A percentile compares a stretch with the other conserved stretches of the same genome.
These are phyloP conservation scores for Leucosporidium creatinivorum DNA, from an alignment of 768 basidiomycete genomes.

Conservation along the genomic window DNA sequence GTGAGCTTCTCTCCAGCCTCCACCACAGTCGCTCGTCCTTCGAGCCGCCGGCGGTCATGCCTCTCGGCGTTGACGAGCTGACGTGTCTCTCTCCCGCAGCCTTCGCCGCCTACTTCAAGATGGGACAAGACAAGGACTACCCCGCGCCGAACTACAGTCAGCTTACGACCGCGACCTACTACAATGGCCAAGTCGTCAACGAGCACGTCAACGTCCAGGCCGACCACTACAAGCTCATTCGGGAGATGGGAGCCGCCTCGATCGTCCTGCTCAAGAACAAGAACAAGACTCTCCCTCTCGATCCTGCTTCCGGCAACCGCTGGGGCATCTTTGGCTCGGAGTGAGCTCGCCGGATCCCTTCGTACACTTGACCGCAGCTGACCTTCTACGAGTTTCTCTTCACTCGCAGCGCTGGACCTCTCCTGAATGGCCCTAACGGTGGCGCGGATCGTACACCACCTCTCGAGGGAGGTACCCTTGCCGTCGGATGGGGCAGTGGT, in stretches of 20 bases:
- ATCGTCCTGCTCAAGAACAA: constrained; percentile 71
- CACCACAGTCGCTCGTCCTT: too few species aligned
- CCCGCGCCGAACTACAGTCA: constrained; percentile 65
- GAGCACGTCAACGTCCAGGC: constrained; percentile 57
- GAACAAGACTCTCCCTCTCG: constrained; percentile 52
- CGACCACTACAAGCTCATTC: constrained; percentile 60
- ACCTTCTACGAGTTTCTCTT: neutral
- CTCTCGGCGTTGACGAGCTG: too few species aligned
- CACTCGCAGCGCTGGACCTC: neutral
- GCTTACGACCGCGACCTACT: constrained; percentile 27
- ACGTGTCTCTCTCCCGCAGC: constrained; percentile 40
- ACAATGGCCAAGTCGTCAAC: constrained; percentile 51
- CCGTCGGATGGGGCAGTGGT: constrained; percentile 86
- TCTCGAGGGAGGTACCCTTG: constrained; percentile 58
- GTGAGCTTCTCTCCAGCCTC: neutral
- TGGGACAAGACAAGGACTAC: constrained; percentile 53
- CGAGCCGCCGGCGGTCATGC: too few species aligned
- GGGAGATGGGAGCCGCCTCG: constrained; percentile 65
- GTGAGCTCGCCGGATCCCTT: neutral
- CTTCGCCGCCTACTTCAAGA: constrained; percentile 47
- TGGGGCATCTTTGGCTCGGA: constrained; percentile 55
- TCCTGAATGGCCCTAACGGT: constrained; percentile 57
- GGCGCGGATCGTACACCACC: constrained; percentile 54
- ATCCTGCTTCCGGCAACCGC: constrained; percentile 40
- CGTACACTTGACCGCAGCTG: neutral